Conservation (phyloP, 2,329 filamentous ascomycete species). For the Verticillium albo-atrum region DNA sequence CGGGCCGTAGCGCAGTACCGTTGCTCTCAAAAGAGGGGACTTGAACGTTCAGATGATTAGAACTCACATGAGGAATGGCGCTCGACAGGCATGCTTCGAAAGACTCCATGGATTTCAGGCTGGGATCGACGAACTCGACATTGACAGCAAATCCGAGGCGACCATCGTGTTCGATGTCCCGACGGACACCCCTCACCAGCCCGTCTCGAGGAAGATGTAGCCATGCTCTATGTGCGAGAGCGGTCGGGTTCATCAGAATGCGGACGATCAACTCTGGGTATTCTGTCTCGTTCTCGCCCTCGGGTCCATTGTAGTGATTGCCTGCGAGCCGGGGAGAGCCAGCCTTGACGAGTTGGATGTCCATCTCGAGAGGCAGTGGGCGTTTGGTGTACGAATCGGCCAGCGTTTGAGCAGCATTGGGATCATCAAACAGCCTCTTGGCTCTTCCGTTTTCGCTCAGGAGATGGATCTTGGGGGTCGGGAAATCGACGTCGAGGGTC, state of each 20-base stretch:
- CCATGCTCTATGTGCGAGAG: conserved; percentile 12
- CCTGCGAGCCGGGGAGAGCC: background rate
- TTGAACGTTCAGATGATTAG: background rate
- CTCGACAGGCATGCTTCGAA: conserved; percentile 22
- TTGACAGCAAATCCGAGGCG: background rate
- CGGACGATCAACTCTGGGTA: conserved; percentile 1
- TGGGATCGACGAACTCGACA: conserved; percentile 4
- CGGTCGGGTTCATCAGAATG: conserved; percentile 9
- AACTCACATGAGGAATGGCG: background rate
- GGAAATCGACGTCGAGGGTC: background rate
- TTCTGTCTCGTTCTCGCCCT: background rate
- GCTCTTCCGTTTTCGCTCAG: background rate
- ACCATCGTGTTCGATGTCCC: background rate
- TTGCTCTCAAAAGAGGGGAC: conserved; percentile 11
- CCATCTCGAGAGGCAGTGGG: background rate
- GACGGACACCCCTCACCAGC: background rate
- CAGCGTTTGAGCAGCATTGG: background rate
- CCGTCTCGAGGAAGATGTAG: conserved; percentile 8
- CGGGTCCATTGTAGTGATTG: background rate
- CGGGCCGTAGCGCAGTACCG: conserved; percentile 10
- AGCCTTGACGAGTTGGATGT: background rate
- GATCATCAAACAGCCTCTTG: background rate
- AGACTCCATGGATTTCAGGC: conserved; percentile 10
- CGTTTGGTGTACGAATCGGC: background rate
- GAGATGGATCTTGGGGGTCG: background rate